Base-by-base conservation (phyloP, 2,329 filamentous ascomycete species). In the Sphaerulina musiva region DNA sequence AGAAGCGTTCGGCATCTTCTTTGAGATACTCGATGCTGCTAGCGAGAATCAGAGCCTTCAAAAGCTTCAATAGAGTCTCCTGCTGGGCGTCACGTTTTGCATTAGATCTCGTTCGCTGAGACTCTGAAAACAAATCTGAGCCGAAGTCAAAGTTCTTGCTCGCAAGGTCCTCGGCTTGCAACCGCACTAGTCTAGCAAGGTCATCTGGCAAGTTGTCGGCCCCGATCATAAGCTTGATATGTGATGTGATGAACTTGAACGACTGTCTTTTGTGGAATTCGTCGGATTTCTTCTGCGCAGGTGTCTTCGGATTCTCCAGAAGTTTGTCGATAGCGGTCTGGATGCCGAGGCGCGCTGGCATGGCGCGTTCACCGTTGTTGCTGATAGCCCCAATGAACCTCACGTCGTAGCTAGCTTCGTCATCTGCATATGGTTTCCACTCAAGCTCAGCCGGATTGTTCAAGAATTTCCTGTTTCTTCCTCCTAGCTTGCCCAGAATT, bases 401-500 rank as follows among this genome's bases (percentile, higher is more conserved):
- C 54, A 98, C 76, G 62, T 97, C 91, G 59, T 96, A 88, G 66
- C 89, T 95, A 0, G 89, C 81, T 17, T 83, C 76, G 64, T 97
- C 93, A 69, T 98, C 93, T 5, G 92, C 85, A 68, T 86, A 97
- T 47, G 85, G 80, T 69, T 90, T 85, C 71, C 87, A 97, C 1
- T 83, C 80, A 10, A 98, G 80, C n/a, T 85, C 83, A 5, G 92
- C 85, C 2, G 92, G 88, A 46, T 90, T 87, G 5, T 87, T 95
- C 75, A 97, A 85, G 70, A 95, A 98, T 67, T 95, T 96, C 36
- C 95, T 79, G 66, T 98, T 99, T 26, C 93, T 84, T 6, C 93
- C 93, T 44, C 95, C 93, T 10, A 99, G 80, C 71, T 99, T 98
- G 11, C 93, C 93, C 1, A 99, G 79, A 54, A 99, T 98, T 44